These are phyloP conservation scores for Anastatica hierochuntica DNA, from an alignment of 345 rosid genomes.

Conservation along the genomic window DNA sequence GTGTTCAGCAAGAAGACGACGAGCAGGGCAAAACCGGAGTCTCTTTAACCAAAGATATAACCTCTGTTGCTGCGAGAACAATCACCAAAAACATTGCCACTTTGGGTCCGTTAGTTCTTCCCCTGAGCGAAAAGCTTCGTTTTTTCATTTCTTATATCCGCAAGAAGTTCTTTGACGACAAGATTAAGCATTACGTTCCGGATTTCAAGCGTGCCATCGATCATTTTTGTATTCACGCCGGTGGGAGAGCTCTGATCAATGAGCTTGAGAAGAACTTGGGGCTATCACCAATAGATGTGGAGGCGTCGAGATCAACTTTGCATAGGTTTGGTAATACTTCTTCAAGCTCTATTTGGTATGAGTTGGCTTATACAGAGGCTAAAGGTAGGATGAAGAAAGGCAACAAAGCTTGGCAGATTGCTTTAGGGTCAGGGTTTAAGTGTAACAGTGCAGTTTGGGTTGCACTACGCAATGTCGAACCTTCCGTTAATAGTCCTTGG, in stretches of 20 bases:
- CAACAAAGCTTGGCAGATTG: conserved; percentile 29
- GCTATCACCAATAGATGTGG: conserved; percentile 10
- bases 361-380: conserved; percentile 22
- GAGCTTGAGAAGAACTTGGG: conserved; percentile 14
- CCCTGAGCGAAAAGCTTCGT: conserved; percentile 63
- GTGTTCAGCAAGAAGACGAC: conserved; percentile 81
- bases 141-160: conserved; percentile 48
- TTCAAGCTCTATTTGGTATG: conserved; percentile 27
- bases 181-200: conserved; percentile 43
- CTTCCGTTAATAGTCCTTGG: conserved; percentile 50
- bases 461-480: conserved; percentile 7
- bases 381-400: conserved; percentile 28
- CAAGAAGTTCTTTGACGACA: conserved; percentile 41
- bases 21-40: conserved; percentile 62
- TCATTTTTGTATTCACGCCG: conserved; percentile 47
- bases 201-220: conserved; percentile 82
- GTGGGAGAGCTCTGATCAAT: conserved; percentile 26
- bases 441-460: conserved; percentile 27
- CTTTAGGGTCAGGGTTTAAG: conserved; percentile 28
- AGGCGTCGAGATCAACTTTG: conserved; percentile 22
- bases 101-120: conserved; percentile 78
- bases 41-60: conserved; percentile 67
- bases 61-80: conserved; percentile 65
- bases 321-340: conserved; percentile 29
- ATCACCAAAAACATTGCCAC: conserved; percentile 71